These are phyloP conservation scores for Synchytrium microbalum DNA, from an alignment of 371 early-diverging fungal genomes.

Conservation along the genomic window DNA sequence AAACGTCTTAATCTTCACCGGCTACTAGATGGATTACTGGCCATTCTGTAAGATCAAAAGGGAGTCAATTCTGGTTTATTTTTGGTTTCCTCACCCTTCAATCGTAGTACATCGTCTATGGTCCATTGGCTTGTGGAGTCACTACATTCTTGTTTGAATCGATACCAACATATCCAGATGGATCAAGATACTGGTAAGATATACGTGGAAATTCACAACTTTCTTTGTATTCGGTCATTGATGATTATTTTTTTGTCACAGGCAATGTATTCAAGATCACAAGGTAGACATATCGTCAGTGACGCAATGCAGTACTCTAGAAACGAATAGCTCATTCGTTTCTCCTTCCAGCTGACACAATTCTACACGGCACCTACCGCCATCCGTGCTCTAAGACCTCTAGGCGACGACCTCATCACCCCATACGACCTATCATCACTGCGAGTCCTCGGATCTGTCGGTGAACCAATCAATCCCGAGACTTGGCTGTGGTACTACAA, in stretches of 20 bases:
- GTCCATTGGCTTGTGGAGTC: constrained; percentile 75
- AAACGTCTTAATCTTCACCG: background rate
- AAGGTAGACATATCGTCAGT: too few species aligned
- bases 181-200: constrained; percentile 74
- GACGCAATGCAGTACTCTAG: too few species aligned
- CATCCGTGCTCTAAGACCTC: constrained; percentile 83
- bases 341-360: too few species aligned
- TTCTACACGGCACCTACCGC: constrained; percentile 99
- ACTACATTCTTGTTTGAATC: constrained; percentile 88
- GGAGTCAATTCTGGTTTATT: too few species aligned
- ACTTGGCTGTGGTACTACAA: constrained; percentile 96
- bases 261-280: constrained; percentile 56
- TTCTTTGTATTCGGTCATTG: too few species aligned
- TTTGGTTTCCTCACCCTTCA: too few species aligned
- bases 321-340: too few species aligned
- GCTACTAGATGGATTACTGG: constrained; percentile 49
- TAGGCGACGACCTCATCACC: constrained; percentile 76
- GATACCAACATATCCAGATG: constrained; percentile 78
- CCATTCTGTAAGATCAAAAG: too few species aligned
- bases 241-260: constrained; percentile 14
- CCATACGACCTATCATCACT: constrained; percentile 68
- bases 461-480: constrained; percentile 97
- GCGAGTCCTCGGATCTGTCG: constrained; percentile 90
- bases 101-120: constrained; percentile 92
- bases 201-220: background rate